phyloP scores from a whole-genome alignment of 148 eudicot genomes.

The Rhododendron kiyosumense region DNA sequence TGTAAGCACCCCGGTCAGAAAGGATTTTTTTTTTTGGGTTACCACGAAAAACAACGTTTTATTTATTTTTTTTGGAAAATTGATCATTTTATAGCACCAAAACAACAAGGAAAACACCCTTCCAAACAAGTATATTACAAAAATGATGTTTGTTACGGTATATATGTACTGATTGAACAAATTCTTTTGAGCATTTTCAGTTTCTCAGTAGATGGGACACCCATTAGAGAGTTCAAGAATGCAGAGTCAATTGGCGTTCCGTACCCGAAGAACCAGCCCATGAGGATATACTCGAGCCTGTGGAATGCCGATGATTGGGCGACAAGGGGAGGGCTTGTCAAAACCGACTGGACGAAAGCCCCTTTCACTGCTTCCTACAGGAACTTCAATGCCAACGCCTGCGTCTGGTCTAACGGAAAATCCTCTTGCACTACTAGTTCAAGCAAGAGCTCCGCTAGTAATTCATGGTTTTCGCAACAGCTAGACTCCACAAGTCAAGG shows the following conservation, averaged over 20 bases:
- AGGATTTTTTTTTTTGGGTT: no score
- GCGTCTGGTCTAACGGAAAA: conserved; percentile 6
- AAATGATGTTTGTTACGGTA: no score
- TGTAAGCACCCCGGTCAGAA: neutral
- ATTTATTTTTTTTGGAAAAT: no score
- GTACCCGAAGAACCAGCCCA: conserved; percentile 28
- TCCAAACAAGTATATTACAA: no score
- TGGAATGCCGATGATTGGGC: conserved; percentile 48
- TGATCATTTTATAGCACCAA: no score
- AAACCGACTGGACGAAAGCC: conserved; percentile 33
- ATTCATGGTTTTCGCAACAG: neutral
- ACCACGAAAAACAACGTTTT: neutral
- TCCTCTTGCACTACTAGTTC: conserved; percentile 13
- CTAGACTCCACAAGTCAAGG: conserved; percentile 5
- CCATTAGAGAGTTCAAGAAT: conserved; percentile 36
- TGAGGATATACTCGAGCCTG: conserved; percentile 31
- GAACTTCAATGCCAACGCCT: conserved; percentile 25
- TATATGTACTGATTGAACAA: neutral
- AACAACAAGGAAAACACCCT: no score
- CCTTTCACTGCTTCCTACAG: conserved; percentile 33
- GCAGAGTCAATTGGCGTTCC: conserved; percentile 29
- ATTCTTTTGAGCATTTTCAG: conserved; percentile 9
- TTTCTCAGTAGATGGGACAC: conserved; percentile 32
- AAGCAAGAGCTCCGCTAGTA: neutral
- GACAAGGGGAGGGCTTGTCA: conserved; percentile 30